phyloP scores from a whole-genome alignment of 2,329 filamentous ascomycete species.

The Hypoxylon sp. region DNA sequence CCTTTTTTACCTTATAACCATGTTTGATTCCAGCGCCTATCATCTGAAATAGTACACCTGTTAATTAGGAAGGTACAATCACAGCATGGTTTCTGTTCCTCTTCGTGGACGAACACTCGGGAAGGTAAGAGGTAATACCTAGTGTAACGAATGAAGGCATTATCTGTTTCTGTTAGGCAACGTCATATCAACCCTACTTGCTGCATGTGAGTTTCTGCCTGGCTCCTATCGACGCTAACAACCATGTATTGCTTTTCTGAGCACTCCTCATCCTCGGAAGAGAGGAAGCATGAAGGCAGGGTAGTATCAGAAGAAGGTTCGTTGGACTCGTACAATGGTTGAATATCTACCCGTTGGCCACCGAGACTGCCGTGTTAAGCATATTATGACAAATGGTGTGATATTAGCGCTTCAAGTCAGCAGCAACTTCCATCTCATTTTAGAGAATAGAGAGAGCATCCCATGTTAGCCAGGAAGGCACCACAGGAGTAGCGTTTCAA shows the following conservation, averaged over 20 bases:
- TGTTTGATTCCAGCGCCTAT: neutral
- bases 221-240: neutral
- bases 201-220: neutral
- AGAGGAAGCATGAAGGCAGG: neutral
- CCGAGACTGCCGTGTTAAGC: constrained; percentile 27
- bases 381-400: constrained; percentile 32
- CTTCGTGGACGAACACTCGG: neutral
- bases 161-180: neutral
- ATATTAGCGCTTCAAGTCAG: constrained; percentile 9
- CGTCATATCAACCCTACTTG: neutral
- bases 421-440: constrained; percentile 26
- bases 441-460: neutral
- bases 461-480: constrained; percentile 30
- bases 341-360: neutral
- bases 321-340: constrained; percentile 3
- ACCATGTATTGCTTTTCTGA: neutral
- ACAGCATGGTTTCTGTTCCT: neutral
- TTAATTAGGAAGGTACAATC: neutral
- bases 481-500: constrained; percentile 37
- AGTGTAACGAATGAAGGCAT: neutral
- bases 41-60: neutral
- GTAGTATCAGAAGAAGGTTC: constrained; percentile 2
- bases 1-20: neutral
- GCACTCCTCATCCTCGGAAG: neutral
- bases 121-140: neutral